These are phyloP conservation scores for Mucor sp. DNA, from an alignment of 371 early-diverging fungal genomes.

Conservation along the genomic window DNA sequence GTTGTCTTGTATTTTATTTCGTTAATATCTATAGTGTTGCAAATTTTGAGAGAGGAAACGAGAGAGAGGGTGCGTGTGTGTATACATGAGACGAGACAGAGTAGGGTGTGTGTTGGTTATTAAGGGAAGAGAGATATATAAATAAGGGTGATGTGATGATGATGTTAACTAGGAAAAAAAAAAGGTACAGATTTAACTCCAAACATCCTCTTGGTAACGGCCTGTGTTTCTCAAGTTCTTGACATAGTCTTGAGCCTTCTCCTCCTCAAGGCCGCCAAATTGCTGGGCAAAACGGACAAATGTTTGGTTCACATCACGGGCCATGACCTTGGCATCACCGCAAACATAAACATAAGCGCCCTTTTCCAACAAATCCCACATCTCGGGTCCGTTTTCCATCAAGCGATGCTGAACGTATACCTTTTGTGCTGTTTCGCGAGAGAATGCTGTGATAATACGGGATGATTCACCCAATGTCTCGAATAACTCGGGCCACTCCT, in stretches of 20 bases:
- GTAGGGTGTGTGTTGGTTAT: background rate
- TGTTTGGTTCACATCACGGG: conserved; percentile 81
- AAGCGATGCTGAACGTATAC: conserved; percentile 89
- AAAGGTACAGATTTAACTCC: conserved; percentile 61
- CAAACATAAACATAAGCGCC: conserved; percentile 91
- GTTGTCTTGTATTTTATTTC: too few relatives aligned
- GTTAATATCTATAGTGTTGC: background rate
- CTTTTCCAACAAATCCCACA: conserved; percentile 78
- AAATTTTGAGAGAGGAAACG: background rate
- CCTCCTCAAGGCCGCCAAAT: conserved; percentile 70
- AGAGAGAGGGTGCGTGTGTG: background rate
- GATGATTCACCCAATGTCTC: conserved; percentile 57
- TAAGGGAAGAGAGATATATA: background rate
- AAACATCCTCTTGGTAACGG: conserved; percentile 95
- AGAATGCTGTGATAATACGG: conserved; percentile 84
- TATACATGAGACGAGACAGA: background rate
- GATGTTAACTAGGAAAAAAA: background rate
- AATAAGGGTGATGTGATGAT: background rate
- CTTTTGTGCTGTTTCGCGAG: conserved; percentile 78
- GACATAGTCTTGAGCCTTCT: conserved; percentile 75
- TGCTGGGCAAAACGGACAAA: conserved; percentile 71
- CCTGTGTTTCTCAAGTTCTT: conserved; percentile 80
- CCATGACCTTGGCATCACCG: conserved; percentile 97
- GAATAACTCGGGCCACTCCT: conserved; percentile 80
- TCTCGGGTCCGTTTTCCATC: conserved; percentile 56